These are phyloP conservation scores for Cyberlindnera bimundalis DNA, from an alignment of 805 yeast species.

Conservation along the genomic window DNA sequence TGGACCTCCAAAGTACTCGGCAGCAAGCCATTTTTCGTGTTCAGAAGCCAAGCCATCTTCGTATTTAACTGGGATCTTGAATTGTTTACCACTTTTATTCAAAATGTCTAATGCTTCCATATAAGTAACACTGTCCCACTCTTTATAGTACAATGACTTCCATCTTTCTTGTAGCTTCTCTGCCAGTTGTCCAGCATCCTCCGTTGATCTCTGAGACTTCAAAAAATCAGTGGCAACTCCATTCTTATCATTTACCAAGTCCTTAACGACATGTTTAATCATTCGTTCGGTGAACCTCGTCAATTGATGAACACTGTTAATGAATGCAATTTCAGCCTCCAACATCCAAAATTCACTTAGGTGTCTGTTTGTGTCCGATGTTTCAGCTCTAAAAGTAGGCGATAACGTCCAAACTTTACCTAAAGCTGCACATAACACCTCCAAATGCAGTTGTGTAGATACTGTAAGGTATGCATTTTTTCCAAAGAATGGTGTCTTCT, in stretches of 20 bases:
- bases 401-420: constrained; percentile 82
- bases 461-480: constrained; percentile 75
- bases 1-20: constrained; percentile 61
- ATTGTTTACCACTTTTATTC: constrained; percentile 29
- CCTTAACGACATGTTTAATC: constrained; percentile 51
- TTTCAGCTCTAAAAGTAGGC: constrained; percentile 94
- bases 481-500: constrained; percentile 50
- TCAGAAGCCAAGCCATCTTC: constrained; percentile 77
- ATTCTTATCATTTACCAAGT: constrained; percentile 27
- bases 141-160: constrained; percentile 42
- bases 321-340: constrained; percentile 82
- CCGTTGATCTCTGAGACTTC: constrained; percentile 36
- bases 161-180: constrained; percentile 44
- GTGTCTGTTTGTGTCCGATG: constrained; percentile 87
- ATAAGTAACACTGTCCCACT: constrained; percentile 75
- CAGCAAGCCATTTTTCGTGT: constrained; percentile 90
- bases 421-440: constrained; percentile 69
- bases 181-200: constrained; percentile 35
- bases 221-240: constrained; percentile 23
- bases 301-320: constrained; percentile 53
- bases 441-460: constrained; percentile 88
- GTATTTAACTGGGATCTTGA: constrained; percentile 51
- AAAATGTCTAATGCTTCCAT: constrained; percentile 65
- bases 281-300: constrained; percentile 66
- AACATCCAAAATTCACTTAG: constrained; percentile 97